phyloP scores from a whole-genome alignment of 805 yeast genomes.

The Teunomyces panamensis region DNA sequence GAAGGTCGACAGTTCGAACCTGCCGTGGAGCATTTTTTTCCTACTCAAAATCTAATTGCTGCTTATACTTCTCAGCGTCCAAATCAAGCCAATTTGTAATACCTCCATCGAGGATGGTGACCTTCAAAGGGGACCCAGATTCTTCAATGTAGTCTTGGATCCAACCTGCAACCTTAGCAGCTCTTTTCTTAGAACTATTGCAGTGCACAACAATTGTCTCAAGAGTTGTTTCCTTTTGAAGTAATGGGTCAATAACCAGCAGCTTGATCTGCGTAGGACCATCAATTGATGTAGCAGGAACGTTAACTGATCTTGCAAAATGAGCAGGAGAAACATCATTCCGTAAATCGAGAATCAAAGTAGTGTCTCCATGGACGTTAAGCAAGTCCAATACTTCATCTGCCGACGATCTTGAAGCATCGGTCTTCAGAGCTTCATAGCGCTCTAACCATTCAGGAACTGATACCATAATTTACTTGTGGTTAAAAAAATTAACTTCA shows the following conservation, averaged over 20 bases:
- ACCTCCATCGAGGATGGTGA: slow-evolving; percentile 20
- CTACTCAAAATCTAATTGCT: background rate
- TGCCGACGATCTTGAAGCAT: slow-evolving; percentile 5
- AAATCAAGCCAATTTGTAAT: slow-evolving; percentile 20
- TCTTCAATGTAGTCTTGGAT: slow-evolving; percentile 16
- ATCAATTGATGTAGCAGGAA: slow-evolving; percentile 18
- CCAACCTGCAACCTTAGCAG: slow-evolving; percentile 21
- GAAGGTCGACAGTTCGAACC: slow-evolving; percentile 42
- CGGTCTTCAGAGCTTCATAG: slow-evolving; percentile 8
- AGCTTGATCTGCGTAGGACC: slow-evolving; percentile 13
- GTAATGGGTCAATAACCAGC: slow-evolving; percentile 12
- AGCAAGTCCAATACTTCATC: slow-evolving; percentile 14
- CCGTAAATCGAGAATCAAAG: slow-evolving; percentile 18
- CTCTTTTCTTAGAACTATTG: slow-evolving; percentile 19
- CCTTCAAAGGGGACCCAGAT: slow-evolving; percentile 12
- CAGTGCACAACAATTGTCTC: slow-evolving; percentile 18
- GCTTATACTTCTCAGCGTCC: slow-evolving; percentile 6
- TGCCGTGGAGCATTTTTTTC: slow-evolving; percentile 33
- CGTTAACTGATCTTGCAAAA: slow-evolving; percentile 15
- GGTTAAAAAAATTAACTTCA: background rate
- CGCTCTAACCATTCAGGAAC: slow-evolving; percentile 9
- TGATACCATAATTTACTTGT: background rate
- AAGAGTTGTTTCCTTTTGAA: slow-evolving; percentile 9
- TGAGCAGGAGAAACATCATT: slow-evolving; percentile 15
- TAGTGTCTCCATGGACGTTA: slow-evolving; percentile 8